Conservation (phyloP, 73 alveolate species). For the Effrenium voratum region DNA sequence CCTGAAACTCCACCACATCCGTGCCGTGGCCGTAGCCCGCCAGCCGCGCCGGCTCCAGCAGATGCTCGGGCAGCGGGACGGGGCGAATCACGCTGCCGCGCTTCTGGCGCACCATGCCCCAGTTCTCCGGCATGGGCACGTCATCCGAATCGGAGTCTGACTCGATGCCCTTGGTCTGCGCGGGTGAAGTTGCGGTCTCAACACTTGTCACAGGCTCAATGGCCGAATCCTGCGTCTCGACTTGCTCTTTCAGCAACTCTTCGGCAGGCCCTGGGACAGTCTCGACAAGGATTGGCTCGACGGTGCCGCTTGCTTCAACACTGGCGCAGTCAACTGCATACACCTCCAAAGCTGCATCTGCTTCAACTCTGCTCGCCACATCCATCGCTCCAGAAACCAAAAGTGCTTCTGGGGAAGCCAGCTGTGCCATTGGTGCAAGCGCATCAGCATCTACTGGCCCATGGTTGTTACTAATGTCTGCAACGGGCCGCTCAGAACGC, state of each 20-base stretch:
- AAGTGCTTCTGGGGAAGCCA: too few relatives aligned
- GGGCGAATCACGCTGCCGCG: slow-evolving; percentile 63
- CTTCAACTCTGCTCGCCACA: too few relatives aligned
- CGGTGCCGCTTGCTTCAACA: background rate
- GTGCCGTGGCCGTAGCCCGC: slow-evolving; percentile 37
- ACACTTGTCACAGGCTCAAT: background rate
- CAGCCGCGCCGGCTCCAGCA: slow-evolving; percentile 41
- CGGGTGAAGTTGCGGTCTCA: background rate
- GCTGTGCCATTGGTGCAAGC: too few relatives aligned
- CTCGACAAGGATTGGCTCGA: background rate
- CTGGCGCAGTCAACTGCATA: background rate
- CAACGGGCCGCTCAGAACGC: too few relatives aligned
- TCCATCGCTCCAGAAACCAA: too few relatives aligned
- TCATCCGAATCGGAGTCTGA: slow-evolving; percentile 26
- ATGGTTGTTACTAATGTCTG: too few relatives aligned
- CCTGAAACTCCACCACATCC: slow-evolving; percentile 72
- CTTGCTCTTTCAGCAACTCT: background rate
- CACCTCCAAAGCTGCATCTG: too few relatives aligned
- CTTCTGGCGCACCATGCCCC: slow-evolving; percentile 61
- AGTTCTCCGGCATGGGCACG: slow-evolving; percentile 67
- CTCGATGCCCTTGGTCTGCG: background rate
- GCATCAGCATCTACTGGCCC: too few relatives aligned
- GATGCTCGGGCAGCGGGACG: slow-evolving; percentile 18
- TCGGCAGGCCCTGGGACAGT: background rate
- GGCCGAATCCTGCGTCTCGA: background rate